Evolutionary conservation across 23 red algal genomes (phyloP), one percentile per base, ranked within the genome.

Genomic region (Cyanidioschyzon merolae): DNA sequence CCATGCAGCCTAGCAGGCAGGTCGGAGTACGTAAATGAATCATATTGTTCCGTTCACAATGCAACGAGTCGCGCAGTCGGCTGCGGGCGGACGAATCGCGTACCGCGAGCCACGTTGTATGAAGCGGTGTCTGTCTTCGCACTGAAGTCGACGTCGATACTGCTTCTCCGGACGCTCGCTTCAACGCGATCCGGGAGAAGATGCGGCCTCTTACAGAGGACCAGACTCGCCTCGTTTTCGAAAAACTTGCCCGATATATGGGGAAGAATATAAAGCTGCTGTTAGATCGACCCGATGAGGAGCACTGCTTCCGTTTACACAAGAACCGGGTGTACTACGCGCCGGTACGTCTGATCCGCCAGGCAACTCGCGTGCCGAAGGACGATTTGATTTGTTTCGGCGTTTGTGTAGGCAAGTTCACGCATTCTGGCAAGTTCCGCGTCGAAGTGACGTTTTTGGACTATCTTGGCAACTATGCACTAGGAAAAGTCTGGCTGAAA

Each of bases 191-290:
- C n/a, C n/a, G n/a, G n/a, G n/a, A 57, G 12, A 57, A 57, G 21
- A 97, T 97, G 93, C 85, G 93, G 0, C 88, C 87, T 0, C 68
- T 97, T 7, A 97, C 93, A 27, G 93, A 97, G 51, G 93, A 97
- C 39, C 87, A 97, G 80, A 90, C 86, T n/a, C 37, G 74, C 1
- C 76, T 71, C 50, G 93, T 97, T 27, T 90, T 97, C 45, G 93
- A 97, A 40, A 97, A 97, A 76, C 79, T 97, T 67, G 88, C 87
- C 32, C 83, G 88, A 50, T 90, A 84, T 58, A 75, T 97, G 3
- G 93, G 93, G 17, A 63, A 80, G 24, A 88, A 97, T 75, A 77
- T 97, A 24, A 90, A 97, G 59, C 76, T 85, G 74, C 83, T 97
- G 34, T 71, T 97, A 59, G 85, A 91, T 51, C 34, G 83, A 1